Base-by-base conservation (phyloP, 106 monocot genomes). In the Dendrobium officinale region DNA sequence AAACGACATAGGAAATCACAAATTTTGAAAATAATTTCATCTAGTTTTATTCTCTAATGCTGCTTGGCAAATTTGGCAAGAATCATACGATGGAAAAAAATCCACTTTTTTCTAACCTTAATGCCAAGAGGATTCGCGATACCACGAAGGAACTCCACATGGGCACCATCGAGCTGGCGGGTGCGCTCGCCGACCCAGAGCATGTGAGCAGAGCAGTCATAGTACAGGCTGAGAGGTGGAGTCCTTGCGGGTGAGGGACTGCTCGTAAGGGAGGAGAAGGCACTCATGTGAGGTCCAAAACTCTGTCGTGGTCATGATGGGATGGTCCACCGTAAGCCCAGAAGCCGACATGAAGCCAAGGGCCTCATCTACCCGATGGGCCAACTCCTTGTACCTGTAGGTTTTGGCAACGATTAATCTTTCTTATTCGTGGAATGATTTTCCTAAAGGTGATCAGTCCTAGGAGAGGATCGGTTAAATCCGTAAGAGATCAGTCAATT, bases 141-240 rank as follows among this genome's bases (percentile, higher is more conserved):
- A 27, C 95, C 95, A 22, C 95, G 92, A 74, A 92, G 84, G 83
- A 95, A 95, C 81, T 95, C 95, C 17, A 95, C 90, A 80, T 95
- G 95, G 75, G 95, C 95, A 2, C 92, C 95, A 75, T 92, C 95
- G 8, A 95, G 92, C 72, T 95, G 95, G 73, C 95, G 90, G 17
- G 92, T 95, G 67, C 95, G 88, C 84, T 95, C 95, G 24, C 95
- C 95, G 40, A 90, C 92, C 95, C 92, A 95, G n/a, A 95, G 78
- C 87, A 95, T 88, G 84, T 95, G 95, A 83, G 92, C 89, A 40
- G 92, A 92, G 47, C 89, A 92, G 33, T 89, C 91, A 47, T 92
- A 92, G 83, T 77, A 92, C 41, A 92, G 87, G 43, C 91, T 20
- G 85, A 83, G 85, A 83, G 43, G 91, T 92, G 83, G 91, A 92